Base-by-base conservation (phyloP, 495 filamentous ascomycete genomes). In the Aspergillus hancockii region DNA sequence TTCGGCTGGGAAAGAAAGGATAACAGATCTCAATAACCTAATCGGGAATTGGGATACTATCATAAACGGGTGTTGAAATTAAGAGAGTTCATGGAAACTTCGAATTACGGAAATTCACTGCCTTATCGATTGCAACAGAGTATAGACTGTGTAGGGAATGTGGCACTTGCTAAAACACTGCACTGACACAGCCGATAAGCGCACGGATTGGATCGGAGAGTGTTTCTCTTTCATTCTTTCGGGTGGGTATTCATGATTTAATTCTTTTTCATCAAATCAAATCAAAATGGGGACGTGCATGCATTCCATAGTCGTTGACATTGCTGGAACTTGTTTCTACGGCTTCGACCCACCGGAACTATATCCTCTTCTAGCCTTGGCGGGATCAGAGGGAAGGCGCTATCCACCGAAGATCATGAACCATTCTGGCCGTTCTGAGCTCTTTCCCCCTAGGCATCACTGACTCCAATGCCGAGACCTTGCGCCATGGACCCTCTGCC, bases 331-430 rank as follows among this genome's bases (percentile, higher is more conserved):
- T 45, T 47, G 52, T 54, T 30, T 45, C 52, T 55, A 49, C 45
- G 38, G 19, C 14, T 31, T n/a, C 38, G 52, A 60, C 52, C 52
- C 58, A 55, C 58, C n/a, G 36, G 46, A 50, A 55, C 47, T 53
- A 60, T 59, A 54, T 28, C 6, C 36, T 45, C 32, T n/a, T 22
- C 12, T 52, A 8, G 40, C 22, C 49, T 54, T 60, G 50, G 53
- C 52, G 40, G n/a, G 58, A 52, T 45, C 8, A 50, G 40, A 50
- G 34, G 43, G 43, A 43, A 49, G 46, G 13, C 30, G 23, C 54
- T 41, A 55, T 47, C 54, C 51, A 59, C 45, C 23, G 52, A 55
- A 60, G 47, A 60, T 55, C 32, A 55, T 55, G 58, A 50, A 60
- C 34, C 47, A 55, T 49, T 34, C 38, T 28, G 34, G 43, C 36